These are phyloP conservation scores for Marasmius sp. DNA, from an alignment of 1,284 basidiomycete genomes.

Conservation along the genomic window DNA sequence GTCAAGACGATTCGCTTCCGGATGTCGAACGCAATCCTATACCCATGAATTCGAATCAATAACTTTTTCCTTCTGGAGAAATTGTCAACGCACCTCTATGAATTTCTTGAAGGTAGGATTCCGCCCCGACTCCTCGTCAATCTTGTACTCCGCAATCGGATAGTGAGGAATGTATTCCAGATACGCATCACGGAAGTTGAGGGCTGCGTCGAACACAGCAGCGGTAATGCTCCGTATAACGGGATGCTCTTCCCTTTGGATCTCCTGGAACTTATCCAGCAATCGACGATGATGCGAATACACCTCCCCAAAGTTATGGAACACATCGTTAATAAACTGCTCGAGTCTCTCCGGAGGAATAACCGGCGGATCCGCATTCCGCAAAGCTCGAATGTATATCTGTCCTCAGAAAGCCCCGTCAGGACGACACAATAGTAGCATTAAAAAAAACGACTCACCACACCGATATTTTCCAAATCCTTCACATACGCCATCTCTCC, in stretches of 20 bases:
- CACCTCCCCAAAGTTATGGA: slow-evolving; percentile 87
- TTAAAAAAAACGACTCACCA: slow-evolving; percentile 42
- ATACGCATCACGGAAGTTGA: slow-evolving; percentile 93
- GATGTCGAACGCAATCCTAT: slow-evolving; percentile 70
- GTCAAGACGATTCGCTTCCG: slow-evolving; percentile 75
- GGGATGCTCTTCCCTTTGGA: slow-evolving; percentile 91
- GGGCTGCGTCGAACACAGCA: slow-evolving; percentile 82
- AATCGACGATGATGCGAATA: slow-evolving; percentile 72
- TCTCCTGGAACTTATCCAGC: slow-evolving; percentile 78
- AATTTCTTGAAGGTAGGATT: slow-evolving; percentile 84
- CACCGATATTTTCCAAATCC: slow-evolving; percentile 88
- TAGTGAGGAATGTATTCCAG: slow-evolving; percentile 93
- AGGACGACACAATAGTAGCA: not conserved
- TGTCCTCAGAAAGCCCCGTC: slow-evolving; percentile 26
- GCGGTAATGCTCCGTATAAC: slow-evolving; percentile 83
- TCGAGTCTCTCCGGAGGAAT: slow-evolving; percentile 73
- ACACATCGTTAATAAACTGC: slow-evolving; percentile 86
- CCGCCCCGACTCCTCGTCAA: slow-evolving; percentile 83
- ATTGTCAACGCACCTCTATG: slow-evolving; percentile 53
- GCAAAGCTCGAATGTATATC: slow-evolving; percentile 80
- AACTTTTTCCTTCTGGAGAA: slow-evolving; percentile 33
- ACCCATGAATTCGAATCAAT: slow-evolving; percentile 66
- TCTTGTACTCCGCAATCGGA: slow-evolving; percentile 88
- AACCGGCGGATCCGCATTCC: slow-evolving; percentile 73
- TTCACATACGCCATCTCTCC: slow-evolving; percentile 95